Conservation (phyloP, 2,329 filamentous ascomycete species). For the Alternaria longipes region DNA sequence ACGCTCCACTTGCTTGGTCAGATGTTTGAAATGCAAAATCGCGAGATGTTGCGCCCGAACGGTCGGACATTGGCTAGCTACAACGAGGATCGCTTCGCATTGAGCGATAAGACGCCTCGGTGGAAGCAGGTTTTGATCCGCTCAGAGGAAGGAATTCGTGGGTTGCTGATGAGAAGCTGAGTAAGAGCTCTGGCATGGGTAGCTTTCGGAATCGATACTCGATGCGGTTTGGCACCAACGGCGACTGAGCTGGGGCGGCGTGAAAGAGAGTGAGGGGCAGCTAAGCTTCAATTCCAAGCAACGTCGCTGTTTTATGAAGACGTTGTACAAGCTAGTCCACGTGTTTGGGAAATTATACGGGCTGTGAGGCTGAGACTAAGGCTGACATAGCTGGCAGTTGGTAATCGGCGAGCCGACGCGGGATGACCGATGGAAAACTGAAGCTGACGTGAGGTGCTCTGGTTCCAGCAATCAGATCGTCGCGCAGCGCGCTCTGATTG, state of each 20-base stretch:
- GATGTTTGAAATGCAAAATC: conserved; percentile 47
- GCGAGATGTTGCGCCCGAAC: conserved; percentile 30
- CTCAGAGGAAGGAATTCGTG: background rate
- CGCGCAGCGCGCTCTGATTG: background rate
- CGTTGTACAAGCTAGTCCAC: background rate
- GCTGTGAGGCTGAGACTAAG: background rate
- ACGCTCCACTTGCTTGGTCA: conserved; percentile 42
- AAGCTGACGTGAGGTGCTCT: background rate
- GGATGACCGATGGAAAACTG: background rate
- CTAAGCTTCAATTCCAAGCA: background rate
- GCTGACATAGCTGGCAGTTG: background rate
- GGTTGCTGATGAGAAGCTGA: conserved; percentile 16
- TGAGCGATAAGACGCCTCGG: conserved; percentile 15
- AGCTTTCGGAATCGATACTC: conserved; percentile 1
- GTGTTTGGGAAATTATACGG: background rate
- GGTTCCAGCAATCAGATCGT: background rate
- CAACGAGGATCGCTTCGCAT: conserved; percentile 22
- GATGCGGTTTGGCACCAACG: background rate
- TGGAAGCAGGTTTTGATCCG: conserved; percentile 3
- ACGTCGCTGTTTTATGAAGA: background rate
- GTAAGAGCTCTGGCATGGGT: conserved; percentile 14
- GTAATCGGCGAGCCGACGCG: background rate
- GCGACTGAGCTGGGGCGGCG: background rate
- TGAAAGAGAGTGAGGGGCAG: background rate
- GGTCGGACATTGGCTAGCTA: conserved; percentile 43